Evolutionary conservation across 345 rosid species (phyloP).

Genomic region (Hirschfeldia incana): DNA sequence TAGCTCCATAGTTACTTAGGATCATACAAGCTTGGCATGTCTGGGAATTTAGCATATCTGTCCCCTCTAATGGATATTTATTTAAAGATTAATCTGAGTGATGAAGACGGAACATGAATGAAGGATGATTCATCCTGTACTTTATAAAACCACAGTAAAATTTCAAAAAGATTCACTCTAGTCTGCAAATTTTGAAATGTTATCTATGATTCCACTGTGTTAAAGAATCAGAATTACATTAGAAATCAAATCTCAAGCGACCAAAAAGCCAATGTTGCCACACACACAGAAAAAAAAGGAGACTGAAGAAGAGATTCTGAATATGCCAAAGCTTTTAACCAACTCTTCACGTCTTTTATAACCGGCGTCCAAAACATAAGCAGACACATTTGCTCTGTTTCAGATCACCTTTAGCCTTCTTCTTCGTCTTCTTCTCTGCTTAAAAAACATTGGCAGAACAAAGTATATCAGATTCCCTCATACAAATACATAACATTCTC

Average conservation of each 20-base stretch:
- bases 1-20: conserved; percentile 39
- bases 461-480: conserved; percentile 6
- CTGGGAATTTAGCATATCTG: too few species aligned
- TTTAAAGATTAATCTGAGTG: neutral
- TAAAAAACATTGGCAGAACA: conserved; percentile 24
- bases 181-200: neutral
- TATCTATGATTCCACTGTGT: neutral
- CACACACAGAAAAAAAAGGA: neutral
- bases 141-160: neutral
- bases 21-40: too few species aligned
- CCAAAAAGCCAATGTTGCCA: conserved; percentile 23
- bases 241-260: conserved; percentile 30
- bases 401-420: conserved; percentile 51
- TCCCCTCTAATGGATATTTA: too few species aligned
- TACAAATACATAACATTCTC: neutral
- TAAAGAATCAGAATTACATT: conserved; percentile 13
- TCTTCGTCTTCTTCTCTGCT: conserved; percentile 64
- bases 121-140: neutral
- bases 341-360: conserved; percentile 5
- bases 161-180: neutral
- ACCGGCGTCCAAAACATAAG: conserved; percentile 44
- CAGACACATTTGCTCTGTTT: conserved; percentile 73
- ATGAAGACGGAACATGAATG: neutral
- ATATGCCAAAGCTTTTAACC: conserved; percentile 6
- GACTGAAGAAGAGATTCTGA: neutral